phyloP scores from a whole-genome alignment of 2,329 filamentous ascomycete species.

The Arthroderma sp. region DNA sequence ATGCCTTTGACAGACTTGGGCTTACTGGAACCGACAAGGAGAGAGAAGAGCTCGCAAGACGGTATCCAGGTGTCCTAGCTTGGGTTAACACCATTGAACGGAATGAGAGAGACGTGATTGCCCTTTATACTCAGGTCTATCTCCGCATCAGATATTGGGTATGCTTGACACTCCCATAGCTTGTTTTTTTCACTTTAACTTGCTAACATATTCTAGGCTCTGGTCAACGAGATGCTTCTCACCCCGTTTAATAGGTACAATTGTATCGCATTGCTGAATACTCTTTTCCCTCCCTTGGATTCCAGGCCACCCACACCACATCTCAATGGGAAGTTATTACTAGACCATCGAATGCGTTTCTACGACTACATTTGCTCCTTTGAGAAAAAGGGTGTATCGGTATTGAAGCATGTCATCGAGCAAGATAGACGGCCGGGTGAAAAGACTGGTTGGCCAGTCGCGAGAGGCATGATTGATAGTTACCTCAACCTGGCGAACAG shows the following conservation, averaged over 20 bases:
- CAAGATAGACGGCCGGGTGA: constrained; percentile 42
- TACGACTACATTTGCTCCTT: constrained; percentile 51
- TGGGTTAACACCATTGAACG: constrained; percentile 44
- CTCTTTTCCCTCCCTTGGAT: constrained; percentile 49
- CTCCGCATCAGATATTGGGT: constrained; percentile 53
- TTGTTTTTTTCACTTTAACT: constrained; percentile 11
- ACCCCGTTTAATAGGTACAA: constrained; percentile 53
- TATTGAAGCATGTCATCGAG: constrained; percentile 43
- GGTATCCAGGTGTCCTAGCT: constrained; percentile 42
- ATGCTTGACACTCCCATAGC: constrained; percentile 21
- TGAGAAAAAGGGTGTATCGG: constrained; percentile 40
- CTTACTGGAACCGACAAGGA: constrained; percentile 41
- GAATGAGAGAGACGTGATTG: constrained; percentile 42
- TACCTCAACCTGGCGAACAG: constrained; percentile 49
- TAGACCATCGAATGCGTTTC: constrained; percentile 48
- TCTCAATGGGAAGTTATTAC: constrained; percentile 41
- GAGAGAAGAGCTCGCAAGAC: constrained; percentile 37
- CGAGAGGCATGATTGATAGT: constrained; percentile 42
- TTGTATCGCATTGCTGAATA: constrained; percentile 57
- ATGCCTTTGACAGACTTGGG: constrained; percentile 43
- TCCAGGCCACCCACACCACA: constrained; percentile 39
- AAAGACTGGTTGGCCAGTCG: constrained; percentile 43
- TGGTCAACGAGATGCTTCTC: constrained; percentile 54
- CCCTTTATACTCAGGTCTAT: constrained; percentile 50
- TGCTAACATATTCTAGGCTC: constrained; percentile 35